Evolutionary conservation across 2,329 filamentous ascomycete species (phyloP), one percentile per base, ranked within the genome.

Genomic region (Cryoendolithus antarcticus): DNA sequence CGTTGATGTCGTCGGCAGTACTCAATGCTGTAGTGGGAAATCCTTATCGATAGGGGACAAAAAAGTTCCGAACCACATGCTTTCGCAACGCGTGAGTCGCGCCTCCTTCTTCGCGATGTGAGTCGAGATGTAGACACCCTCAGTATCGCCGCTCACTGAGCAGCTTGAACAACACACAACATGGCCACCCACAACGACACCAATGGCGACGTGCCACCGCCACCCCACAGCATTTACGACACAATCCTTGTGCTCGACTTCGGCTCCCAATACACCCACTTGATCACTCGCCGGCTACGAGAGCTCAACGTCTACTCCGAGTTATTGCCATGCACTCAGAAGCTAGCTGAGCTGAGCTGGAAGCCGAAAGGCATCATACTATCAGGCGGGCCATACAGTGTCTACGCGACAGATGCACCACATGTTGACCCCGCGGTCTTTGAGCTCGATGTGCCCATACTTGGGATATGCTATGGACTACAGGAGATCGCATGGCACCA

Each of bases 321-420:
- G 66, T 82, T 93, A 79, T 75, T 93, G 32, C 83, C 83, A 13
- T 93, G 86, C 63, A 93, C 81, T 34, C 78, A 82, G 53, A 89
- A 89, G 67, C 63, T 93, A 13, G 66, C 74, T 5, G 83, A 91
- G 40, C 71, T 94, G 28, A 58, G 69, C 34, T 93, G 74, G 69
- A 86, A 77, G 57, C 89, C 89, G 12, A 82, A 81, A 57, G 89
- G 88, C 50, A 77, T 96, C 47, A 82, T 93, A 41, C 66, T 88
- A 7, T 82, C 76, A 6, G 82, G 81, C 45, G 78, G 80, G 31
- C 75, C 75, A 9, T 80, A 75, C 60, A 88, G 81, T 2, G 88
- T 95, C 38, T 94, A 94, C 56, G 83, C 86, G 40, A 65, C 77
- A 27, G 82, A 70, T 47, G 74, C 84, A 4, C 80, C 80, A 3